Evolutionary conservation across 2,329 filamentous ascomycete species (phyloP).

Genomic region (Tolypocladium cylindrosporum): DNA sequence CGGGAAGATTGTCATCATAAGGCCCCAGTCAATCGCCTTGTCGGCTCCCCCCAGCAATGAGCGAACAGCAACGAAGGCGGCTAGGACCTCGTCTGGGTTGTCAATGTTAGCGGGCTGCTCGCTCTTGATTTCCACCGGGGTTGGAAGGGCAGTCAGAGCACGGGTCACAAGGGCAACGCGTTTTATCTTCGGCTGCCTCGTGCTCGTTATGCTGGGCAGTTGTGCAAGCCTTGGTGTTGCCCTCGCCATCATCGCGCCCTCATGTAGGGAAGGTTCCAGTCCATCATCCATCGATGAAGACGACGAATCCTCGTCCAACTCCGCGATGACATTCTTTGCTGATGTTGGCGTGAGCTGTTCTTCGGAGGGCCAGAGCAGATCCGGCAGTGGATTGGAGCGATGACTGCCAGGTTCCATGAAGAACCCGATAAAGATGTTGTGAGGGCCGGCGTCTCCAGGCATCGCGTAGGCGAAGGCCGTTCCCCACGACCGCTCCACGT

Average conservation of each 20-base stretch:
- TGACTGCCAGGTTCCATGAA: conserved; percentile 5
- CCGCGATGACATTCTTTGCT: not conserved
- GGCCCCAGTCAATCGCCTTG: conserved; percentile 49
- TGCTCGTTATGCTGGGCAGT: not conserved
- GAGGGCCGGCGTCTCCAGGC: conserved; percentile 15
- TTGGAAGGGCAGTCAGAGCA: conserved; percentile 15
- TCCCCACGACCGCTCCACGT: conserved; percentile 34
- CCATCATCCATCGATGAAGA: conserved; percentile 9
- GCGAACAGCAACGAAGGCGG: conserved; percentile 47
- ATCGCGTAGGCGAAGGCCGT: conserved; percentile 13
- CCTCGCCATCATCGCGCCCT: not conserved
- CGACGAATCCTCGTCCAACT: not conserved
- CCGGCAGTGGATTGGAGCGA: not conserved
- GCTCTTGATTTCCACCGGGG: not conserved
- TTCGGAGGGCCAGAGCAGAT: conserved; percentile 14
- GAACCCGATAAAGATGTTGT: conserved; percentile 22
- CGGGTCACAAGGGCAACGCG: conserved; percentile 19
- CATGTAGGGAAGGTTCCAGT: not conserved
- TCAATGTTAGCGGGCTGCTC: conserved; percentile 5
- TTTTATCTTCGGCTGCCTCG: conserved; percentile 10
- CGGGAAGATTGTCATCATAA: conserved; percentile 47
- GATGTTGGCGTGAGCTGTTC: conserved; percentile 13
- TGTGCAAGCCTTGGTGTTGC: not conserved
- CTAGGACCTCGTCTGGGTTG: conserved; percentile 30
- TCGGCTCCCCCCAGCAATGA: conserved; percentile 51